Evolutionary conservation across 2,329 filamentous ascomycete genomes (phyloP).

Genomic region (Aspergillus tamarii): DNA sequence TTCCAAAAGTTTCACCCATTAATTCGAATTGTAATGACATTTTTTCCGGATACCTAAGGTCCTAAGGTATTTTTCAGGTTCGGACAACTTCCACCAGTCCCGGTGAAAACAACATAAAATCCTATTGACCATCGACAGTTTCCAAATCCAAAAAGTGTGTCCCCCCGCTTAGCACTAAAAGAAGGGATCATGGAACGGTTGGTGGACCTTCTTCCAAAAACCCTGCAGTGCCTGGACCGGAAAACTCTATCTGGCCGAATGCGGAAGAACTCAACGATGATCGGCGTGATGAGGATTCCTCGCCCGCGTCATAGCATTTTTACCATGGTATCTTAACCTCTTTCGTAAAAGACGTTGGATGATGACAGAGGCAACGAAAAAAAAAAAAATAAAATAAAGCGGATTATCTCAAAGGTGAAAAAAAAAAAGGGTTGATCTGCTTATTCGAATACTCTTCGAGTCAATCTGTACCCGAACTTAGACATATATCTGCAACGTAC

Average conservation of each 20-base stretch:
- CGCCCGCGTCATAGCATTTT: not conserved
- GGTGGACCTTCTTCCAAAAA: slow-evolving; percentile 8
- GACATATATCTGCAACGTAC: too few relatives aligned
- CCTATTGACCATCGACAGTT: slow-evolving; percentile 11
- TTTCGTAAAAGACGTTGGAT: not conserved
- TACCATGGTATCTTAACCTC: not conserved
- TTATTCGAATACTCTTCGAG: too few relatives aligned
- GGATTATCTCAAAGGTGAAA: not conserved
- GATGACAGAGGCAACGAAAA: not conserved
- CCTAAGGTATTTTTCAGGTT: not conserved
- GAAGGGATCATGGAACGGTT: slow-evolving; percentile 14
- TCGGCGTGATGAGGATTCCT: slow-evolving; percentile 13
- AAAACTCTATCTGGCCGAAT: slow-evolving; percentile 25
- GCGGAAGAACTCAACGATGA: slow-evolving; percentile 20
- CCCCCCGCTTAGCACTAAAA: slow-evolving; percentile 9
- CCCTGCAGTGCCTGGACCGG: slow-evolving; percentile 18
- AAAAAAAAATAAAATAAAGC: not conserved
- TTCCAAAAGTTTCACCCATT: not conserved
- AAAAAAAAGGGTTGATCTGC: not conserved
- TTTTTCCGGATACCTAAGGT: not conserved
- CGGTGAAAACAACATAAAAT: not conserved
- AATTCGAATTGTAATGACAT: not conserved
- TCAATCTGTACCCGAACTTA: too few relatives aligned
- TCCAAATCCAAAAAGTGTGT: not conserved
- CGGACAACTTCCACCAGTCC: not conserved